Percentiles rank a stretch among this genome's conserved stretches.
phyloP scores from a whole-genome alignment of 495 filamentous ascomycete species.

The Trichocladium antarcticum region DNA sequence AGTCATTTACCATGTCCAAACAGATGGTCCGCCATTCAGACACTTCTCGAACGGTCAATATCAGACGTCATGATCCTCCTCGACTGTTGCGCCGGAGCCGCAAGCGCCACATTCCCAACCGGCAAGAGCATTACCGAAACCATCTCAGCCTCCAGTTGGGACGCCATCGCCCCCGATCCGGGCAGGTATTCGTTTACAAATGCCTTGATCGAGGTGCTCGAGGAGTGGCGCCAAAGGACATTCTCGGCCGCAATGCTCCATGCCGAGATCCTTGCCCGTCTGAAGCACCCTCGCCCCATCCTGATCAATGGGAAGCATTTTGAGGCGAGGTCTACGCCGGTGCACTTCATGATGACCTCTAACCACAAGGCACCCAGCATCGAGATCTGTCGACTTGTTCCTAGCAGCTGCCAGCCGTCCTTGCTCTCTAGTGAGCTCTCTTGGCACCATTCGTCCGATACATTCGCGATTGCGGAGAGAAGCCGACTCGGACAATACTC shows the following conservation, averaged over 20 bases:
- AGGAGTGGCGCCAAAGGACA: constrained; percentile 36
- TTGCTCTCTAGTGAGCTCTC: constrained; percentile 24
- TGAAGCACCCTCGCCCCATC: constrained; percentile 43
- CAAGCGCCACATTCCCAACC: constrained; percentile 39
- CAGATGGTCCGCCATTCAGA: constrained; percentile 45
- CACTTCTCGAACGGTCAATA: constrained; percentile 39
- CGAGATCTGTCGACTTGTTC: constrained; percentile 32
- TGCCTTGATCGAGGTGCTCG: constrained; percentile 40
- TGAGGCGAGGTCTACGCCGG: constrained; percentile 40
- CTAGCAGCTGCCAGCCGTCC: constrained; percentile 20
- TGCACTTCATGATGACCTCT: constrained; percentile 45
- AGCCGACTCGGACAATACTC: constrained; percentile 13
- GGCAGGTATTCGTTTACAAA: constrained; percentile 43
- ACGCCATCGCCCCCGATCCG: constrained; percentile 41
- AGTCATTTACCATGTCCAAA: neutral
- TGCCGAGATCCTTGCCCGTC: constrained; percentile 39
- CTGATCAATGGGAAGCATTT: constrained; percentile 40
- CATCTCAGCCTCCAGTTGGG: constrained; percentile 44
- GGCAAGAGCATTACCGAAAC: constrained; percentile 42
- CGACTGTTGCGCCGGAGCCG: constrained; percentile 44
- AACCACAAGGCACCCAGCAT: constrained; percentile 43
- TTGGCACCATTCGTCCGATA: constrained; percentile 2
- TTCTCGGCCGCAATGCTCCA: constrained; percentile 45
- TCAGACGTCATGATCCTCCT: constrained; percentile 45
- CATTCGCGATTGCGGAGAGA: constrained; percentile 10